Evolutionary conservation across 1,284 basidiomycete genomes (phyloP), one percentile per base, ranked within the genome.

Genomic region (Irpex sp.): DNA sequence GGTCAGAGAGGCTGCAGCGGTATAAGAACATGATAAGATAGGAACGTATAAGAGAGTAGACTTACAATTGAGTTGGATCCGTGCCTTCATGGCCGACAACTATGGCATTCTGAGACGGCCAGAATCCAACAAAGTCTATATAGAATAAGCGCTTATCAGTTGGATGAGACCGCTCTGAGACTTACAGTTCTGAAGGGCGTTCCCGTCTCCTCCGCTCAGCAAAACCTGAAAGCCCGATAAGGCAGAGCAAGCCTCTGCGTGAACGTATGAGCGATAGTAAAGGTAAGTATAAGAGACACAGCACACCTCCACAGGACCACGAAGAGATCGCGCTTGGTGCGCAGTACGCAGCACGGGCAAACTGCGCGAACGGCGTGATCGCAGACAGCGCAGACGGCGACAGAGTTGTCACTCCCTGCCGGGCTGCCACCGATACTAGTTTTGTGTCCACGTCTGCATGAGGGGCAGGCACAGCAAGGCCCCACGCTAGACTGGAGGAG

Each of bases 341-440:
- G 65, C 84, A 85, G 69, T 85, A 85, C 15, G 83, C 82, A 44
- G 82, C 82, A 52, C 82, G 74, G 31, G 84, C 82, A 67, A 85
- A 81, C 70, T 83, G 75, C 0, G 79, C 77, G 65, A 79, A 85
- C 3, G 82, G 80, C 21, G 73, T 73, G 51, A 82, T 77, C 8
- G 66, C 71, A 8, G 74, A 61, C 38, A 84, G 72, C 65, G 81
- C 71, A 1, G 63, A 60, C 0, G 74, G 9, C 4, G 79, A 72
- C 36, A 84, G 70, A 6, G 71, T 65, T 9, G 74, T 75, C 59
- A 78, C 69, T 6, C 64, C 61, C 9, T 64, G 31, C 8, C 60
- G 59, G 17, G 34, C 57, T 17, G 31, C 57, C 38, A 61, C 56
- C 44, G n/a, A 52, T 26, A 38, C 34, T 38, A n/a, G 13, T 4